Percentiles rank a stretch among this genome's conserved stretches.
These are phyloP conservation scores for Globisporangium paroecandrum DNA, from an alignment of 352 stramenopile species.

Conservation along the genomic window DNA sequence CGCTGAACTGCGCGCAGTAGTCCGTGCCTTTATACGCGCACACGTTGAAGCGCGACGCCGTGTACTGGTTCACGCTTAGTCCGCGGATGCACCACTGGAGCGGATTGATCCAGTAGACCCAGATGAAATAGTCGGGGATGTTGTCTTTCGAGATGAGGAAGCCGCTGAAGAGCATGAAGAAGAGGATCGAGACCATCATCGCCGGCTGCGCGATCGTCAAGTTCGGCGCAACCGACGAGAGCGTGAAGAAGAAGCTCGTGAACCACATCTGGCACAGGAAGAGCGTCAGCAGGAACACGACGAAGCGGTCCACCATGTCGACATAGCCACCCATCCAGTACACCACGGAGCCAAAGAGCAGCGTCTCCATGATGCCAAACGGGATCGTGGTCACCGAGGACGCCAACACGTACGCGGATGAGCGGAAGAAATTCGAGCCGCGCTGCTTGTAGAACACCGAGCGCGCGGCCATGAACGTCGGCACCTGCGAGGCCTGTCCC, in stretches of 20 bases:
- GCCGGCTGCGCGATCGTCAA: conserved; percentile 55
- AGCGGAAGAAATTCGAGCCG: conserved; percentile 85
- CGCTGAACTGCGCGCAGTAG: conserved; percentile 42
- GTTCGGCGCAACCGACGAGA: conserved; percentile 43
- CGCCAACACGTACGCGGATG: conserved; percentile 74
- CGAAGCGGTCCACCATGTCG: conserved; percentile 32
- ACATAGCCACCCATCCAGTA: conserved; percentile 90
- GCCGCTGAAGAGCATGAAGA: conserved; percentile 70
- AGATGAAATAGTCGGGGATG: conserved; percentile 66
- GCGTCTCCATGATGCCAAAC: conserved; percentile 62
- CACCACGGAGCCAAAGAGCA: conserved; percentile 83
- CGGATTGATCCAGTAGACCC: conserved; percentile 80
- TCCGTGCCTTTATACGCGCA: conserved; percentile 47
- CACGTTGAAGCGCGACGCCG: conserved; percentile 33
- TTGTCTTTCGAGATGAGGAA: conserved; percentile 56
- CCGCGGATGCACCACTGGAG: conserved; percentile 63
- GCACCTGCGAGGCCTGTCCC: conserved; percentile 73
- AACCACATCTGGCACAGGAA: conserved; percentile 72
- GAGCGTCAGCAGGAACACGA: conserved; percentile 62
- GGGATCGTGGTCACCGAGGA: conserved; percentile 46
- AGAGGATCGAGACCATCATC: conserved; percentile 55
- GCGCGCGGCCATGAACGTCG: conserved; percentile 73
- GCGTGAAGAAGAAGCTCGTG: conserved; percentile 61
- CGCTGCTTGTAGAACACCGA: conserved; percentile 89
- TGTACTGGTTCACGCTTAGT: conserved; percentile 66